Evolutionary conservation across 2,329 filamentous ascomycete species (phyloP), one percentile per base, ranked within the genome.

Genomic region (Pseudogymnoascus sp.): DNA sequence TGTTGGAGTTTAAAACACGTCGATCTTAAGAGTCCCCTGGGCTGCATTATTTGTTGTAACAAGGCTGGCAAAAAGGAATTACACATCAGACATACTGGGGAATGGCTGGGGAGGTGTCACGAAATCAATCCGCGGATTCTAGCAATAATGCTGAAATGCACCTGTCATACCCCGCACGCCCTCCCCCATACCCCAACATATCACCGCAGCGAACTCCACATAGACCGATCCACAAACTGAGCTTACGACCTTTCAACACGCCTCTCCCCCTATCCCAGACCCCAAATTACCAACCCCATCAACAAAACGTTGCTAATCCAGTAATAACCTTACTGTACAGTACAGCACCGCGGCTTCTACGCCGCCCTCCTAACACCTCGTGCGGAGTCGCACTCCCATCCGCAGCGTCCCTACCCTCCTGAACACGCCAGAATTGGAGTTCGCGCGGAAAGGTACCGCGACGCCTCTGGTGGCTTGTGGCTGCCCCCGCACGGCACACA

Each of bases 101-200:
- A 20, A 14, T 20, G 11, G n/a, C 2, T 33, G 33, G 47, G 25
- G 15, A 15, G 43, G 43, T 53, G 5, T 53, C 15, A 6, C n/a
- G n/a, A 33, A 33, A 30, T 18, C 25, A 5, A 33, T 33, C 15
- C n/a, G 41, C 20, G 3, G 8, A 33, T 30, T 25, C 12, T 14
- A 20, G 3, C 8, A 25, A 14, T 8, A n/a, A 50, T 15, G 14
- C 15, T 15, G 43, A 28, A 28, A 47, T 50, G 14, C 6, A 6
- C 20, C 43, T 53, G 43, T 53, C 43, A 53, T 53, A 53, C 43
- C 43, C 43, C 43, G 43, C 43, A 53, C n/a, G n/a, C 8, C 6
- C 25, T 53, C 33, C 43, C 43, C 43, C 43, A 53, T 53, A 53
- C 43, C 43, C 43, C 43, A 18, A 50, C 43, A 30, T 50, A 30